phyloP scores from a whole-genome alignment of 2,329 filamentous ascomycete genomes.

The Ophiostoma sp. region DNA sequence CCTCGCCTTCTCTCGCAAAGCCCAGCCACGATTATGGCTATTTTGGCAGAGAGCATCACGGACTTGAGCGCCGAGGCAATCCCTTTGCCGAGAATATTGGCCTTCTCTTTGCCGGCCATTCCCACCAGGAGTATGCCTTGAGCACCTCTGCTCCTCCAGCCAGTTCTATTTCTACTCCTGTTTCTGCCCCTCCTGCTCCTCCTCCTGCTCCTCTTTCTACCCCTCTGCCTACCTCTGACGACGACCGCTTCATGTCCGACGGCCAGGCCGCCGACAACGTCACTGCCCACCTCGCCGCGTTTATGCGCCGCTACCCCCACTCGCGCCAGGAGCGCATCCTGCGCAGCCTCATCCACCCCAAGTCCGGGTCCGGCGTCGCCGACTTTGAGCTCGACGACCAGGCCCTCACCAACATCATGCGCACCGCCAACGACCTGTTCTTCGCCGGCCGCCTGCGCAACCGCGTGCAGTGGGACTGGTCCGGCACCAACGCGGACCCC shows the following conservation, averaged over 20 bases:
- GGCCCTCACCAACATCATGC: slow-evolving; percentile 54
- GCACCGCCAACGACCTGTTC: slow-evolving; percentile 58
- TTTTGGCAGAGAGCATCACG: neutral
- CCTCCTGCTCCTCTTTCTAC: neutral
- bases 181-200: too few species aligned
- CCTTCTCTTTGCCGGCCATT: too few species aligned
- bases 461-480: slow-evolving; percentile 61
- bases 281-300: slow-evolving; percentile 42
- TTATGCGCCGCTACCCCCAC: slow-evolving; percentile 43
- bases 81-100: too few species aligned
- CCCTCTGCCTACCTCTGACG: slow-evolving; percentile 19
- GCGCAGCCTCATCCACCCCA: slow-evolving; percentile 51
- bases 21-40: neutral
- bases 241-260: slow-evolving; percentile 40
- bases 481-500: slow-evolving; percentile 42
- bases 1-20: slow-evolving; percentile 28
- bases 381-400: slow-evolving; percentile 53
- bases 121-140: too few species aligned
- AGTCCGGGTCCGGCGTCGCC: slow-evolving; percentile 41
- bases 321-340: slow-evolving; percentile 55
- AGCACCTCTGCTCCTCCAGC: too few species aligned
- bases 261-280: slow-evolving; percentile 47
- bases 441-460: slow-evolving; percentile 52
- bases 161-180: too few species aligned
- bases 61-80: too few species aligned